Evolutionary conservation across 2,329 filamentous ascomycete genomes (phyloP), one percentile per base, ranked within the genome.

Genomic region (Fusarium subglutinans): DNA sequence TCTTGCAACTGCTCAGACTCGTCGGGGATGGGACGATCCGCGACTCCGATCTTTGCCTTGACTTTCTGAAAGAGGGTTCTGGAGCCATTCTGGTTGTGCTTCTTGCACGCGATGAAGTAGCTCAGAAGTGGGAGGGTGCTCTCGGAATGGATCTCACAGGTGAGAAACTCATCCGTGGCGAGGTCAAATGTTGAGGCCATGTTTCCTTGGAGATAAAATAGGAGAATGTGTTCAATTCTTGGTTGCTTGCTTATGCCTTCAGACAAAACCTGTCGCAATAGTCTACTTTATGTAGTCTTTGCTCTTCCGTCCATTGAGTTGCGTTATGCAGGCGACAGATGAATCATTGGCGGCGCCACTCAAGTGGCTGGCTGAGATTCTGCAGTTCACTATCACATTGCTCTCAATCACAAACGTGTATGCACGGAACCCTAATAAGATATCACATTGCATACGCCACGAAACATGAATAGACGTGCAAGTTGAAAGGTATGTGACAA

Each of bases 71-170:
- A 59, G 0, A 58, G 14, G 6, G 13, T 38, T 17, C 35, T 40
- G 8, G 26, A 50, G 2, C 20, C 56, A 33, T n/a, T 38, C 10
- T 38, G 22, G 2, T 59, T n/a, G 2, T 59, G 37, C 2, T 48
- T 22, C 24, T 8, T 38, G 11, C 56, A 59, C 3, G 28, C 30
- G 26, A 50, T 33, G 18, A 59, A 30, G 8, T 59, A 59, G 26
- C 44, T 59, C 18, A 59, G 35, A 33, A 59, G 33, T 17, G 56
- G 44, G 6, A 59, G 35, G 13, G 56, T 59, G 20, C 56, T 59
- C 26, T 59, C 56, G 9, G 56, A 59, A n/a, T 50, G 33, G 1
- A 50, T 35, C 28, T 59, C 44, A 15, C 18, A 28, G 3, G 24
- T 26, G 24, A 59, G 35, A 37, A 45, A 59, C 33, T 59, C 41